These are phyloP conservation scores for Populus pruinosa DNA, from an alignment of 345 rosid species.

Conservation along the genomic window DNA sequence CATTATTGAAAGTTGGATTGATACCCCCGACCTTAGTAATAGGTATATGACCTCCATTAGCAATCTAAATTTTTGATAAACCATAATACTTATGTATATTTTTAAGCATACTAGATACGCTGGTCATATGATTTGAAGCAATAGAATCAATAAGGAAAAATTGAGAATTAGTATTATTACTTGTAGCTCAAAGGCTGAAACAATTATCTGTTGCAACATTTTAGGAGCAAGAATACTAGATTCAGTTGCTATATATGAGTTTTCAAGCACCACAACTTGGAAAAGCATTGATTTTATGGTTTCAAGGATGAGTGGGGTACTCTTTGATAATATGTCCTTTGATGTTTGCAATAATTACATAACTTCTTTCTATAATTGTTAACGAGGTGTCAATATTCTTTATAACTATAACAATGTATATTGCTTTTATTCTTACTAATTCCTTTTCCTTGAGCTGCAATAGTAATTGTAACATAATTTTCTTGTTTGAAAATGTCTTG, in stretches of 20 bases:
- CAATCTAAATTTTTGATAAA: background rate
- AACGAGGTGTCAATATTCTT: background rate
- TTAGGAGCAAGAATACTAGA: background rate
- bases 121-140: background rate
- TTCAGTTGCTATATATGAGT: background rate
- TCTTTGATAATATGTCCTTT: no score
- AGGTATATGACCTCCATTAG: background rate
- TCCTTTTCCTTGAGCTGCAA: background rate
- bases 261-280: background rate
- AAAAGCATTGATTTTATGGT: background rate
- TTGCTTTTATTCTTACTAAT: background rate
- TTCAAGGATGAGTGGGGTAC: background rate
- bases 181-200: background rate
- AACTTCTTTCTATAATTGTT: background rate
- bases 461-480: background rate
- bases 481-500: background rate
- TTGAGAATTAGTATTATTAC: background rate
- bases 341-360: no score
- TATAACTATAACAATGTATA: conserved; percentile 5
- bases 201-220: background rate
- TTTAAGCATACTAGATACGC: background rate
- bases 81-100: background rate
- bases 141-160: background rate
- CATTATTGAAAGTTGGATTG: background rate
- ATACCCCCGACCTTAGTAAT: no score